phyloP scores from a whole-genome alignment of 768 basidiomycete genomes.

The Psilocybe sp. region DNA sequence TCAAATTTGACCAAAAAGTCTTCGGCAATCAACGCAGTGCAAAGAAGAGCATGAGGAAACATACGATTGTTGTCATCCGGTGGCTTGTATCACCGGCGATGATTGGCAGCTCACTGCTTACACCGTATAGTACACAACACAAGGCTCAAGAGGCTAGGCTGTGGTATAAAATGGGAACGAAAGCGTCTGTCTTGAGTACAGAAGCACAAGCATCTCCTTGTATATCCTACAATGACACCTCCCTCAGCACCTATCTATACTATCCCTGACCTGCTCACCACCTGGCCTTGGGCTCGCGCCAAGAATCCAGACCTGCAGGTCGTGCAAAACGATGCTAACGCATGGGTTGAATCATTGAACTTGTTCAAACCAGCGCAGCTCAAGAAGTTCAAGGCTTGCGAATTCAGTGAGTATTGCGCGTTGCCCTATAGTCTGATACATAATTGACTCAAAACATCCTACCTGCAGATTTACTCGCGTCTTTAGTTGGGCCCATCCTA shows the following conservation, averaged over 20 bases:
- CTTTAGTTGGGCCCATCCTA: constrained; percentile 14
- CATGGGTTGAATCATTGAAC: constrained; percentile 15
- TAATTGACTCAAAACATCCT: neutral
- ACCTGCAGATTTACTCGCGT: constrained; percentile 15
- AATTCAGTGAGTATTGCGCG: constrained; percentile 14
- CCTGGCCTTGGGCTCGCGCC: constrained; percentile 17
- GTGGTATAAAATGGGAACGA: too few species aligned
- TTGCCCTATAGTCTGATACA: too few species aligned
- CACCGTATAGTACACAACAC: too few species aligned
- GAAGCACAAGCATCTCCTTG: neutral
- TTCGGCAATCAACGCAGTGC: too few species aligned
- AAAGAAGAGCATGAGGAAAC: too few species aligned
- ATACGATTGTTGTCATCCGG: too few species aligned
- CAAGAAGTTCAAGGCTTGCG: constrained; percentile 19
- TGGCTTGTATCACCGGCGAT: too few species aligned
- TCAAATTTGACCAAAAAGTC: too few species aligned
- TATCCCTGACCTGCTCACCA: constrained; percentile 17
- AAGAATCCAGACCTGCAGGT: constrained; percentile 12
- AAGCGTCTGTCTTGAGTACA: too few species aligned
- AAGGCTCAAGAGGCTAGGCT: too few species aligned
- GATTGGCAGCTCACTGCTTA: too few species aligned
- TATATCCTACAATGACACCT: neutral
- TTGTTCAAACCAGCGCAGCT: constrained; percentile 16
- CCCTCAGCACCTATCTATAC: constrained; percentile 4
- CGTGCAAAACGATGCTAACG: constrained; percentile 12